Conservation (phyloP, 371 early-diverging fungal species). For the Rhizomucor pusillus region DNA sequence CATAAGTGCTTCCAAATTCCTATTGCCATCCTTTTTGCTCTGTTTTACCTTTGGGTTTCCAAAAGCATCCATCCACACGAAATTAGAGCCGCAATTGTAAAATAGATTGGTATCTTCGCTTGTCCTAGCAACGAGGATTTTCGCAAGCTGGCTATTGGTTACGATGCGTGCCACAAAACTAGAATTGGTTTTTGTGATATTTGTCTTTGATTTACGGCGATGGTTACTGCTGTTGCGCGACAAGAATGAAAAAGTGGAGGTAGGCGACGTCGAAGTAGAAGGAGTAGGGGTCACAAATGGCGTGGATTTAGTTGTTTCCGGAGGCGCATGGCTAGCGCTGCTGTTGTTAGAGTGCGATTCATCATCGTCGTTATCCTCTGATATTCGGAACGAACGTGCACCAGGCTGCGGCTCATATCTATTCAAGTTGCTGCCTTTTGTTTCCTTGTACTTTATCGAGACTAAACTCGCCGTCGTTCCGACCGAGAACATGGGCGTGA, state of each 20-base stretch:
- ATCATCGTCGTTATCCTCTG: conserved; percentile 1
- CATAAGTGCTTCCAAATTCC: no score
- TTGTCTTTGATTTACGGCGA: conserved; percentile 51
- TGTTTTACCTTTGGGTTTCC: conserved; percentile 59
- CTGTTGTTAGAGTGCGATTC: conserved; percentile 1
- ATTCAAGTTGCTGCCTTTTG: conserved; percentile 29
- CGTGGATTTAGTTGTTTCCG: no score
- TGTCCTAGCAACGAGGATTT: conserved; percentile 67
- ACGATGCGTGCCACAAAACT: conserved; percentile 83
- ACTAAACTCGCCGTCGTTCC: conserved; percentile 57
- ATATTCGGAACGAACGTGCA: conserved; percentile 29
- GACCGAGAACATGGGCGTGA: conserved; percentile 46
- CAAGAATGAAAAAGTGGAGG: conserved; percentile 13
- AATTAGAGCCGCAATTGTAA: conserved; percentile 77
- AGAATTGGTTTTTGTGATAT: conserved; percentile 61
- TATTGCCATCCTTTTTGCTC: not conserved
- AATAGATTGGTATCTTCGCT: conserved; percentile 78
- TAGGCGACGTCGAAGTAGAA: conserved; percentile 7
- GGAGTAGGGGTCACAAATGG: conserved; percentile 17
- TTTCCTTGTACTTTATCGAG: conserved; percentile 60
- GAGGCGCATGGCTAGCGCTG: conserved; percentile 5
- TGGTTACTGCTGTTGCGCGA: conserved; percentile 23
- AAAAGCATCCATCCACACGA: conserved; percentile 77
- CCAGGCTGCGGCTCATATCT: conserved; percentile 44
- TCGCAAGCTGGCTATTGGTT: conserved; percentile 78